These are phyloP conservation scores for Wolfiporia cocos DNA, from an alignment of 1,284 basidiomycete species.

Conservation along the genomic window DNA sequence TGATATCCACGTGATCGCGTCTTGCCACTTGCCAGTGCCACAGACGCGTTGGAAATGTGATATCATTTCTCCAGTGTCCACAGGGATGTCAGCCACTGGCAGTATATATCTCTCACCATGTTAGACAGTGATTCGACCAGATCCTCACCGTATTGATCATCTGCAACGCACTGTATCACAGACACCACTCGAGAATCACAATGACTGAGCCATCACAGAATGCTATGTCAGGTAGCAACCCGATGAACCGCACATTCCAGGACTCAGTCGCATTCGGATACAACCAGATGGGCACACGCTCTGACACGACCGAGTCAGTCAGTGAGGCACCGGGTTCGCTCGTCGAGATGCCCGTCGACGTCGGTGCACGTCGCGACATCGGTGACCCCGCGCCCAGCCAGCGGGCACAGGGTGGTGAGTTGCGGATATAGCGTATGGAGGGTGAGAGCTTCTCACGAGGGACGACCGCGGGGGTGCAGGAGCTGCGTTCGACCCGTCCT, in stretches of 20 bases:
- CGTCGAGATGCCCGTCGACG: constrained; percentile 5
- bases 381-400: neutral
- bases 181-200: no score
- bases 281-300: constrained; percentile 1
- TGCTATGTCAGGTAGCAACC: neutral
- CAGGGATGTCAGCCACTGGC: no score
- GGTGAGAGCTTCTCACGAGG: neutral
- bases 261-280: constrained; percentile 2
- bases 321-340: neutral
- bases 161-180: no score
- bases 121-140: no score
- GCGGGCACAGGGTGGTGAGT: constrained; percentile 5
- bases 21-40: no score
- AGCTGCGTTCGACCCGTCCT: constrained; percentile 6
- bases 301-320: constrained; percentile 1
- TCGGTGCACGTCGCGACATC: neutral
- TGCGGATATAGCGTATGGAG: neutral
- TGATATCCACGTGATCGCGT: no score
- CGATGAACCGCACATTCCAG: constrained; percentile 5
- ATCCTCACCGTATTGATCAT: no score
- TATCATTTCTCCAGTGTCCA: no score
- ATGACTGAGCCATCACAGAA: constrained; percentile 4
- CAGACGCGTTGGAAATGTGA: no score
- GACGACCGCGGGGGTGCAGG: neutral
- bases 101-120: no score